Evolutionary conservation across 139 green algal species (phyloP), one percentile per base, ranked within the genome.

Genomic region (Microglena sp.): DNA sequence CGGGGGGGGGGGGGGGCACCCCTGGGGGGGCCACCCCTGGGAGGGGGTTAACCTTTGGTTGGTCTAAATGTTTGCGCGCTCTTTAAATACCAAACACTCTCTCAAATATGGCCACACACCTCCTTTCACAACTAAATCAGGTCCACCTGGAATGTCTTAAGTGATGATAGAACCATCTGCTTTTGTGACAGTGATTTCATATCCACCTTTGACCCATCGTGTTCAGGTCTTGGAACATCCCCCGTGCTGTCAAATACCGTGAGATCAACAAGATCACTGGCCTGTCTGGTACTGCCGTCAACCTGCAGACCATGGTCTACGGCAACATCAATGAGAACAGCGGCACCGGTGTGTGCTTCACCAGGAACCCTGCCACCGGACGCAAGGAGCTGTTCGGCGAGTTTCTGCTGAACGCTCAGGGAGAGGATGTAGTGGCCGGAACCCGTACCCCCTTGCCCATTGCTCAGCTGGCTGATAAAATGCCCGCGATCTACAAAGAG

Each of bases 281-380:
- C 35, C 72, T 95, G 21, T 70, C 70, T 54, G 89, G 89, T 66
- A 96, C 89, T 6, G 89, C 89, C 29, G 89, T 95, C 24, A 96
- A 86, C 65, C 78, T 96, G n/a, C 77, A 84, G 64, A 70, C 84
- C 33, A 96, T 96, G 89, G 88, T 87, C 34, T 96, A 85, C 60
- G 89, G 89, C 58, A 96, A 96, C 86, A 81, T 90, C 59, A 80
- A 78, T 31, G 75, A 81, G 54, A 89, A 74, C 46, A 84, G 64
- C n/a, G 89, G 80, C 64, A 95, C 89, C 0, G 89, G 87, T 26
- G 89, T 96, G 59, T 86, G 77, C 70, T 96, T 96, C 79, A 95
- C 89, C 3, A 81, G 89, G 62, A 86, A 89, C 74, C 88, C 84
- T 33, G 67, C 77, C 68, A 95, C 68, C 11, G 88, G 88, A 18